phyloP scores from a whole-genome alignment of 768 basidiomycete genomes.

The Lentinula raphanica region DNA sequence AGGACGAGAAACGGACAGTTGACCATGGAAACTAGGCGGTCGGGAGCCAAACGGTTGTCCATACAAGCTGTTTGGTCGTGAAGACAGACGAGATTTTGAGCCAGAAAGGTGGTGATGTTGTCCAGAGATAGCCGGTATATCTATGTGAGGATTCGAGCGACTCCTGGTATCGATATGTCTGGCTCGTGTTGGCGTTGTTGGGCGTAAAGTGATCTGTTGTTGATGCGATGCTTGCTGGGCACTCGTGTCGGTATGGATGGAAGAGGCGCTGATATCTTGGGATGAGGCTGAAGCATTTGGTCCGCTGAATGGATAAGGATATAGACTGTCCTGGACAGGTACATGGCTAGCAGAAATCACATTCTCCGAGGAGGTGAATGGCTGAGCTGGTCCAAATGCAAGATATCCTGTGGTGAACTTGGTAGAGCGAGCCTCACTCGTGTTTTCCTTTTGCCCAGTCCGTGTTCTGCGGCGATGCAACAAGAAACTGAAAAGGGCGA shows the following conservation, averaged over 20 bases:
- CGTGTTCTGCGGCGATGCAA: background rate
- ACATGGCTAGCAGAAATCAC: background rate
- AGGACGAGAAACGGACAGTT: background rate
- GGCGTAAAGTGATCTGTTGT: background rate
- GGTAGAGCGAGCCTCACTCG: background rate
- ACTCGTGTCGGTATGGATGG: background rate
- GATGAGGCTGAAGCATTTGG: background rate
- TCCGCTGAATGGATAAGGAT: background rate
- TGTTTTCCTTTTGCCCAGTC: background rate
- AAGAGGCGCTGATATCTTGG: background rate
- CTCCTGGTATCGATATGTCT: background rate
- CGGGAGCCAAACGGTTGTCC: background rate
- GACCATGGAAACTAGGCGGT: background rate
- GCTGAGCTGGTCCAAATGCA: background rate
- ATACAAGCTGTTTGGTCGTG: background rate
- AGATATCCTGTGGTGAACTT: background rate
- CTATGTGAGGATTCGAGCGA: constrained; percentile 2
- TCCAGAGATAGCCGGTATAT: background rate
- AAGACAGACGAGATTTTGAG: background rate
- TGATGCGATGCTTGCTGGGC: background rate
- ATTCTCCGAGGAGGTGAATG: background rate
- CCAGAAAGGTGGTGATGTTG: background rate
- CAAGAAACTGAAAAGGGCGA: background rate
- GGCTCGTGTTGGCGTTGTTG: background rate
- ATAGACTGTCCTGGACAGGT: background rate